These are phyloP conservation scores for Harringtonia lauricola DNA, from an alignment of 2,329 filamentous ascomycete species.

Conservation along the genomic window DNA sequence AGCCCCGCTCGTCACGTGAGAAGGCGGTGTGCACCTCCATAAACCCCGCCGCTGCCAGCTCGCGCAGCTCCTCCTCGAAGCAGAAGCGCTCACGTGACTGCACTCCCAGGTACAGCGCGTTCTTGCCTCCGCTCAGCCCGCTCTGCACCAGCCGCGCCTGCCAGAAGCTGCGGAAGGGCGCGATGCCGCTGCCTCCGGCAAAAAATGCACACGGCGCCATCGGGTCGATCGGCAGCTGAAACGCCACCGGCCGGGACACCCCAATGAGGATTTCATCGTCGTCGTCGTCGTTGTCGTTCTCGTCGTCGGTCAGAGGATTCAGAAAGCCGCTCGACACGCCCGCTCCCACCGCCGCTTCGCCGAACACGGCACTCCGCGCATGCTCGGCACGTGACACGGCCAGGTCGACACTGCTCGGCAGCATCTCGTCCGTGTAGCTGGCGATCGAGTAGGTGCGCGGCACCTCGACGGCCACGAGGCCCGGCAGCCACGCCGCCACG, in stretches of 20 bases:
- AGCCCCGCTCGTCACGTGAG: constrained; percentile 35
- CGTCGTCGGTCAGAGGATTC: constrained; percentile 31
- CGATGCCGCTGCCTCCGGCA: constrained; percentile 41
- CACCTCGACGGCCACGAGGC: constrained; percentile 36
- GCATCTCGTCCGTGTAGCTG: constrained; percentile 35
- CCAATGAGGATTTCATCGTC: constrained; percentile 30
- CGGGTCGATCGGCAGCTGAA: constrained; percentile 38
- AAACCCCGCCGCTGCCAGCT: constrained; percentile 31
- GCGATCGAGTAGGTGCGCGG: constrained; percentile 43
- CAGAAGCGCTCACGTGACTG: constrained; percentile 41
- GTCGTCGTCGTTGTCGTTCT: not conserved
- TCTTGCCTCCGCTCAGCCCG: constrained; percentile 28
- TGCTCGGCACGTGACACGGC: constrained; percentile 41
- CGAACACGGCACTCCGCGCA: constrained; percentile 31
- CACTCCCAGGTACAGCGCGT: constrained; percentile 39
- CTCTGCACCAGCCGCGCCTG: constrained; percentile 25
- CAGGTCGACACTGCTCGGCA: constrained; percentile 38
- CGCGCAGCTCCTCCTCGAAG: constrained; percentile 36
- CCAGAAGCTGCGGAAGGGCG: constrained; percentile 43
- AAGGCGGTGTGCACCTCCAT: constrained; percentile 44
- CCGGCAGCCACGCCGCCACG: constrained; percentile 34
- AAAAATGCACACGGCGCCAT: constrained; percentile 41
- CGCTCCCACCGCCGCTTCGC: constrained; percentile 23
- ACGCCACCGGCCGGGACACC: constrained; percentile 37
- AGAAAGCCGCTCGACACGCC: constrained; percentile 43